phyloP scores from a whole-genome alignment of 176 grass and related monocot species.

The Secale cereale region DNA sequence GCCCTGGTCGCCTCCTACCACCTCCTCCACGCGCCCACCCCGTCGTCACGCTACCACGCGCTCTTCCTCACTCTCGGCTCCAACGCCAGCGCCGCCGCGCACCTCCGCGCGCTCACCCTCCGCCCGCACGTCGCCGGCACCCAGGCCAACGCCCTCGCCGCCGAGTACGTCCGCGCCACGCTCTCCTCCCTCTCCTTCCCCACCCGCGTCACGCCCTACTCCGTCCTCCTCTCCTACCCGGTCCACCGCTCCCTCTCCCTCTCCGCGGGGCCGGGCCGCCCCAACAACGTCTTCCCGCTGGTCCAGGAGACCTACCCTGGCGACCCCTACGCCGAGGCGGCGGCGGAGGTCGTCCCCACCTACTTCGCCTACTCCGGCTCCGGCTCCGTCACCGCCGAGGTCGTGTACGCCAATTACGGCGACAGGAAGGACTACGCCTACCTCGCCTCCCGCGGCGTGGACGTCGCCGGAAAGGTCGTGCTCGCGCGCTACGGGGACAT shows the following conservation, averaged over 20 bases:
- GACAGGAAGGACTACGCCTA: slow-evolving; percentile 58
- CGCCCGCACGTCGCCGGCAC: slow-evolving; percentile 71
- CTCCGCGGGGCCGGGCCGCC: slow-evolving; percentile 13
- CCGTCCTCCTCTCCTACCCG: slow-evolving; percentile 75
- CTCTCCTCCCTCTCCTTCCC: slow-evolving; percentile 58
- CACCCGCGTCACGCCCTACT: slow-evolving; percentile 50
- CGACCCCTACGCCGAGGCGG: slow-evolving; percentile 44
- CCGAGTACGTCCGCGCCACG: slow-evolving; percentile 43
- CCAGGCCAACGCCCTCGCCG: slow-evolving; percentile 42
- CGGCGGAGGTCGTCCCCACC: slow-evolving; percentile 58
- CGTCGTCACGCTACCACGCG: slow-evolving; percentile 57
- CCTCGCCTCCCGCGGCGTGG: slow-evolving; percentile 51
- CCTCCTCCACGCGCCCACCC: slow-evolving; percentile 13
- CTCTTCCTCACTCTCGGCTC: slow-evolving; percentile 75
- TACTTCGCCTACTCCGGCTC: slow-evolving; percentile 79
- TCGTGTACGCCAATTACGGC: slow-evolving; percentile 85
- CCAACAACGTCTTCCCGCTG: slow-evolving; percentile 40
- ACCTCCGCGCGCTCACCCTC: slow-evolving; percentile 77
- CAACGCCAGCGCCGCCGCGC: slow-evolving; percentile 64
- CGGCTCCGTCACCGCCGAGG: slow-evolving; percentile 64
- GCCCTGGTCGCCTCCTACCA: slow-evolving; percentile 18
- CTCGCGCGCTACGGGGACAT: slow-evolving; percentile 77
- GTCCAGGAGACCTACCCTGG: slow-evolving; percentile 45
- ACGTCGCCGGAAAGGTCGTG: slow-evolving; percentile 61
- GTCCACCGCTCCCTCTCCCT: slow-evolving; percentile 65